A percentile compares a stretch with the other conserved stretches of the same genome.
Evolutionary conservation across 2,329 filamentous ascomycete species (phyloP).

Genomic region (Colletotrichum noveboracense): DNA sequence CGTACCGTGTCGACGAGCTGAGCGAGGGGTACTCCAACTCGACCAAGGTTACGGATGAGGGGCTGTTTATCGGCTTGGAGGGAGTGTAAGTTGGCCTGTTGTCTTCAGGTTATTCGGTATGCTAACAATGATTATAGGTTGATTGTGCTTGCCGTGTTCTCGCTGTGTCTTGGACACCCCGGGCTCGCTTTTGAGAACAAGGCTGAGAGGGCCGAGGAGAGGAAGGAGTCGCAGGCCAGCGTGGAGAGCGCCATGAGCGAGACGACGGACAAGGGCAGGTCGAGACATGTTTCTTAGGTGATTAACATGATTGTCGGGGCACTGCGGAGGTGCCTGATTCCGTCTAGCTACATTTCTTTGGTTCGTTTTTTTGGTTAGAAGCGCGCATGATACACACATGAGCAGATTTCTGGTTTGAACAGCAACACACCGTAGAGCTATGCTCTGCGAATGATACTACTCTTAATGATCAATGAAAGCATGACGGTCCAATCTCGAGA

Average conservation of each 20-base stretch:
- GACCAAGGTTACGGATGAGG: constrained; percentile 55
- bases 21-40: constrained; percentile 63
- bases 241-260: constrained; percentile 11
- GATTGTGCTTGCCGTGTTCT: constrained; percentile 39
- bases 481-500: rapidly evolving
- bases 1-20: constrained; percentile 70
- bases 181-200: constrained; percentile 39
- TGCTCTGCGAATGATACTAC: not conserved
- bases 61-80: constrained; percentile 59
- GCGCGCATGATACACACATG: not conserved
- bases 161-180: constrained; percentile 46
- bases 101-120: too few species aligned
- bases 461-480: not conserved
- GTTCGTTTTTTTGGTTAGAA: not conserved
- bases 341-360: not conserved
- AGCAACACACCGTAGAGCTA: not conserved
- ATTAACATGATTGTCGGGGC: rapidly evolving
- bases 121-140: constrained; percentile 28
- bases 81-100: constrained; percentile 39
- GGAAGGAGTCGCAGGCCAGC: constrained; percentile 2
- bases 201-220: not conserved
- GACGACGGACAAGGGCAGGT: not conserved
- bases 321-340: not conserved
- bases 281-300: not conserved
- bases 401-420: not conserved